A percentile compares a stretch with the other conserved stretches of the same genome.
Conservation (phyloP, 1,139 yeast species). For the Groenewaldozyma auringiensis region DNA sequence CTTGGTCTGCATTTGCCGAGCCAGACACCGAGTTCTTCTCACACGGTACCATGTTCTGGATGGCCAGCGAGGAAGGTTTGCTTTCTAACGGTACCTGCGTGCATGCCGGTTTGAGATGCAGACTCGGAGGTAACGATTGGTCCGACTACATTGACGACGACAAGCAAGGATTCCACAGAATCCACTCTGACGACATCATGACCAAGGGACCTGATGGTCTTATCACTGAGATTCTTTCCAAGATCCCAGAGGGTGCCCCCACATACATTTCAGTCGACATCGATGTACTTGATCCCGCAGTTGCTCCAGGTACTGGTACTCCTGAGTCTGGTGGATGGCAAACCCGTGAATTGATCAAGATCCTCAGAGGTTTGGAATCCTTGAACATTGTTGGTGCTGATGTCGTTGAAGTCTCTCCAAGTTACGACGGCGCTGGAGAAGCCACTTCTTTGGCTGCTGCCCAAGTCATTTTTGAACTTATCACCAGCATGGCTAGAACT, state of each 20-base stretch:
- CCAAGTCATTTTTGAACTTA: slow-evolving; percentile 44
- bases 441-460: slow-evolving; percentile 72
- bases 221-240: slow-evolving; percentile 44
- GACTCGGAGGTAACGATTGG: slow-evolving; percentile 21
- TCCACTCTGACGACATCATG: slow-evolving; percentile 68
- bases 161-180: slow-evolving; percentile 53
- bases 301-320: slow-evolving; percentile 80
- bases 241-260: slow-evolving; percentile 48
- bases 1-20: slow-evolving; percentile 19
- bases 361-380: slow-evolving; percentile 50
- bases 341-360: slow-evolving; percentile 60
- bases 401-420: slow-evolving; percentile 72
- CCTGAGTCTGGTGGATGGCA: slow-evolving; percentile 78
- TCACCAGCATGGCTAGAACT: slow-evolving; percentile 23
- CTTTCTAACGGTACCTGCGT: slow-evolving; percentile 43
- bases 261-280: slow-evolving; percentile 70
- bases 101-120: slow-evolving; percentile 64
- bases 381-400: slow-evolving; percentile 70
- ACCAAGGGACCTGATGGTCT: slow-evolving; percentile 39
- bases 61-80: slow-evolving; percentile 50
- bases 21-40: slow-evolving; percentile 35
- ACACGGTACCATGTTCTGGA: slow-evolving; percentile 76
- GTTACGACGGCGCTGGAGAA: slow-evolving; percentile 58
- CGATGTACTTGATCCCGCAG: slow-evolving; percentile 72
- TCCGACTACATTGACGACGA: slow-evolving; percentile 58